Conservation (phyloP, 2,329 filamentous ascomycete genomes). For the Neopestalotiopsis clavispora region DNA sequence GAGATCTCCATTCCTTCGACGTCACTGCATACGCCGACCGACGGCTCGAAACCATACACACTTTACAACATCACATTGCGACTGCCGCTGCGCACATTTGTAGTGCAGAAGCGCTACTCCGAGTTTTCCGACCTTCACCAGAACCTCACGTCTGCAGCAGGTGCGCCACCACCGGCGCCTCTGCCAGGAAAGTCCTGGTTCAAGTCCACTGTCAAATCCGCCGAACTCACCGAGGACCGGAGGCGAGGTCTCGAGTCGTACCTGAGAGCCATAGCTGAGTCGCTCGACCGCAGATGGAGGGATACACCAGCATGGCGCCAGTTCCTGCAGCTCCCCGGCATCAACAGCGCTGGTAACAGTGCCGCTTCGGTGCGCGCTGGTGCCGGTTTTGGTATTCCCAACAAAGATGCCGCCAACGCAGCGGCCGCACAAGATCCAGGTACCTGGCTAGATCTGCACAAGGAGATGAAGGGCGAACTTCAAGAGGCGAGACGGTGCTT, state of each 20-base stretch:
- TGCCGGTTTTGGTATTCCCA: conserved; percentile 41
- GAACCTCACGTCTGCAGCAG: conserved; percentile 63
- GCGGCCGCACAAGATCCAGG: conserved; percentile 61
- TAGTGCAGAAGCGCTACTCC: conserved; percentile 81
- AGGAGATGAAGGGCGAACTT: conserved; percentile 73
- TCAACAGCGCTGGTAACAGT: conserved; percentile 51
- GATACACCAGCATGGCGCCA: conserved; percentile 73
- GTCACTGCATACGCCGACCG: conserved; percentile 53
- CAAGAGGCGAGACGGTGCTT: conserved; percentile 70
- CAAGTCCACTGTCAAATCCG: conserved; percentile 71
- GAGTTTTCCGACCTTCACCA: conserved; percentile 75
- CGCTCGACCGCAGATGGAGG: conserved; percentile 77
- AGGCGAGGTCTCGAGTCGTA: conserved; percentile 72
- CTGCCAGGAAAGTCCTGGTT: conserved; percentile 81
- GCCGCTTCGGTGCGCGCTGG: conserved; percentile 52
- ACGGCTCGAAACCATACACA: conserved; percentile 70
- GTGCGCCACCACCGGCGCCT: conserved; percentile 66
- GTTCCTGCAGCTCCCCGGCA: conserved; percentile 72
- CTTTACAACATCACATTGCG: conserved; percentile 80
- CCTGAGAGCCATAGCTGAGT: conserved; percentile 72
- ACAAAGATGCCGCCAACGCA: conserved; percentile 39
- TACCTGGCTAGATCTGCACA: conserved; percentile 78
- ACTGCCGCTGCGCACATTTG: conserved; percentile 76
- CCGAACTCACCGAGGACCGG: conserved; percentile 73
- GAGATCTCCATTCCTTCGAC: conserved; percentile 73